Evolutionary conservation across 2,329 filamentous ascomycete species (phyloP).

Genomic region (Alternaria brassicae): DNA sequence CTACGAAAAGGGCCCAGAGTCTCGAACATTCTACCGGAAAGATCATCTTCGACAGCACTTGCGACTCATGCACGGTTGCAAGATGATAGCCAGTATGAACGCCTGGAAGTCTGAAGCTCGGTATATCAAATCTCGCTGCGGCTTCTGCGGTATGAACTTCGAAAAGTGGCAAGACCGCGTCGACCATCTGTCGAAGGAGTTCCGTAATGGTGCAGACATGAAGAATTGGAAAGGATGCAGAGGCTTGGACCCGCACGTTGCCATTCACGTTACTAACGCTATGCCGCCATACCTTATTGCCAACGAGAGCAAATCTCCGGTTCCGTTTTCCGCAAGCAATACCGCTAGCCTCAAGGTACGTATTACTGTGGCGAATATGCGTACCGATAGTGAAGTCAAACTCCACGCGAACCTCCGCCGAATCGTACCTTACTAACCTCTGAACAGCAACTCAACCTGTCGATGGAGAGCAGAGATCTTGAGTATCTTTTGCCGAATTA

Average conservation of each 20-base stretch:
- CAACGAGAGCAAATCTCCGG: constrained; percentile 55
- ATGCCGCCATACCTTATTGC: constrained; percentile 62
- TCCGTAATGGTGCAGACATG: constrained; percentile 62
- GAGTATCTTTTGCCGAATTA: constrained; percentile 37
- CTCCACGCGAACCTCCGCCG: not conserved
- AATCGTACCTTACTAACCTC: constrained; percentile 16
- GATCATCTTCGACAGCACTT: constrained; percentile 69
- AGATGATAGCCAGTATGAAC: constrained; percentile 69
- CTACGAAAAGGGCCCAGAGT: constrained; percentile 69
- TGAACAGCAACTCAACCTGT: constrained; percentile 24
- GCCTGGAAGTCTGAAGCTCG: constrained; percentile 66
- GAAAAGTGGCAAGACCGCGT: constrained; percentile 60
- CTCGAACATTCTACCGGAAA: constrained; percentile 69
- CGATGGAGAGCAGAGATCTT: constrained; percentile 29
- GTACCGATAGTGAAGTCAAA: not conserved
- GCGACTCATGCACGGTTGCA: constrained; percentile 66
- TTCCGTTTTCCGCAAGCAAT: constrained; percentile 57
- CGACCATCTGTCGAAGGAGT: constrained; percentile 63
- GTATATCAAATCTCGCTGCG: constrained; percentile 62
- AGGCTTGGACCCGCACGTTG: constrained; percentile 58
- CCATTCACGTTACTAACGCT: constrained; percentile 58
- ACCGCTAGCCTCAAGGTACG: constrained; percentile 40
- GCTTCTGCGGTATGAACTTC: constrained; percentile 60
- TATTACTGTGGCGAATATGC: constrained; percentile 5
- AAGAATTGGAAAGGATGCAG: constrained; percentile 63